Conservation (phyloP, 768 basidiomycete species). For the Leccinellum albellum region DNA sequence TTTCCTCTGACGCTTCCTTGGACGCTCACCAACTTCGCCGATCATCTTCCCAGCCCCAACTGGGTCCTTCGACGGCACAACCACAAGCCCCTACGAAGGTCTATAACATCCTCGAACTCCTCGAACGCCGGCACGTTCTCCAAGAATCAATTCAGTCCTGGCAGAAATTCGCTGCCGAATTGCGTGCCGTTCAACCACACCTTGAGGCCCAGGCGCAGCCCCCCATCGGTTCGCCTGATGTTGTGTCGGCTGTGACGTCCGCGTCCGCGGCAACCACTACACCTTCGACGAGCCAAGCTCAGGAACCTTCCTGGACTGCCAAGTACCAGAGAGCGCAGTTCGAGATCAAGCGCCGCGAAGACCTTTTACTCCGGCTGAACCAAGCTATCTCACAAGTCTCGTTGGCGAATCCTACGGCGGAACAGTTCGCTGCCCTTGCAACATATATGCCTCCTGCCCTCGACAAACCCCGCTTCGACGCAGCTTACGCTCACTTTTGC, state of each 20-base stretch:
- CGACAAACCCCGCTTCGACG: slow-evolving; percentile 27
- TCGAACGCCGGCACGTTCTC: slow-evolving; percentile 20
- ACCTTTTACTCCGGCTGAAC: slow-evolving; percentile 24
- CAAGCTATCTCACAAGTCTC: slow-evolving; percentile 25
- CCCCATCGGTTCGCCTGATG: not conserved
- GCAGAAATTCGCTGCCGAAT: slow-evolving; percentile 16
- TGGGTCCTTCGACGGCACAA: slow-evolving; percentile 15
- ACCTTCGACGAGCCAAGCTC: slow-evolving; percentile 4
- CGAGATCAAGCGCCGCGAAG: slow-evolving; percentile 31
- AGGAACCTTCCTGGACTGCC: slow-evolving; percentile 18
- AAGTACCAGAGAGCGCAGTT: slow-evolving; percentile 25
- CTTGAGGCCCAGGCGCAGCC: slow-evolving; percentile 8
- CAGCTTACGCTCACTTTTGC: slow-evolving; percentile 28
- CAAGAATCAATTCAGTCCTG: slow-evolving; percentile 28
- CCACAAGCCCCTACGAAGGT: slow-evolving; percentile 17
- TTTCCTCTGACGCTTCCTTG: slow-evolving; percentile 8
- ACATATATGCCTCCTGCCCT: slow-evolving; percentile 28
- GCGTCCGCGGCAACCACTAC: not conserved
- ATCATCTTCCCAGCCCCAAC: slow-evolving; percentile 27
- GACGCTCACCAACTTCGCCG: slow-evolving; percentile 23
- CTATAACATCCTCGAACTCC: slow-evolving; percentile 26
- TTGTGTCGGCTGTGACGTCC: not conserved
- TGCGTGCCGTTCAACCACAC: slow-evolving; percentile 14
- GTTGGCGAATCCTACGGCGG: slow-evolving; percentile 13
- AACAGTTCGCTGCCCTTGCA: slow-evolving; percentile 25